Conservation (phyloP, 164 flowering plant species). For the Macadamia tetraphylla region DNA sequence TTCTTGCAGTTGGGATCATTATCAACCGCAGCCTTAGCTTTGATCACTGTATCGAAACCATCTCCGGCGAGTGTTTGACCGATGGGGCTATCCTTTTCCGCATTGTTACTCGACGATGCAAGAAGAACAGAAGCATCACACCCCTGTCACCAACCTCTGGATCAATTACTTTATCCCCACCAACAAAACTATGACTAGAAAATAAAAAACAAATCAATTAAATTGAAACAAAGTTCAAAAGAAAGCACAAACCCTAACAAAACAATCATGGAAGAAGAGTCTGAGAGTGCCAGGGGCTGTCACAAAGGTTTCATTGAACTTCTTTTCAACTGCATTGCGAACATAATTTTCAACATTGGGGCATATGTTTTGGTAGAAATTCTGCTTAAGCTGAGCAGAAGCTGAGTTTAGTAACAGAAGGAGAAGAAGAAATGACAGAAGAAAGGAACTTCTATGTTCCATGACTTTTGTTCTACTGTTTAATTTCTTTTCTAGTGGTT, state of each 20-base stretch:
- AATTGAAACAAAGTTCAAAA: not conserved
- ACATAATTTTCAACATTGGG: constrained; percentile 35
- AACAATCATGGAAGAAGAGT: constrained; percentile 43
- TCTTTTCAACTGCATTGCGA: constrained; percentile 21
- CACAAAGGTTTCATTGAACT: constrained; percentile 31
- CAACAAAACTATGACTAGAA: not conserved
- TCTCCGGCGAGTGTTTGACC: constrained; percentile 27
- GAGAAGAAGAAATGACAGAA: constrained; percentile 11
- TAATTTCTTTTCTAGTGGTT: not conserved
- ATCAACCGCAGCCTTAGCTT: constrained; percentile 30
- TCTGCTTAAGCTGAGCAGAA: constrained; percentile 27
- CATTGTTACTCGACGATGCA: constrained; percentile 14
- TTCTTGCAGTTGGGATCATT: too few species aligned
- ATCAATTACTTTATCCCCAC: not conserved
- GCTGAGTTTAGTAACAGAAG: constrained; percentile 7
- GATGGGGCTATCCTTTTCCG: constrained; percentile 43
- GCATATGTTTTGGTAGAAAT: constrained; percentile 28
- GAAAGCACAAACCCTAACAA: constrained; percentile 24
- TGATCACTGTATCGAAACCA: constrained; percentile 25
- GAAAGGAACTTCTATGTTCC: constrained; percentile 11
- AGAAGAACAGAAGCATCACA: constrained; percentile 48
- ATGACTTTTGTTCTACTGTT: constrained; percentile 1
- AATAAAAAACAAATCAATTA: too few species aligned
- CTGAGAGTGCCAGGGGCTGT: constrained; percentile 42
- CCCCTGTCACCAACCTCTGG: constrained; percentile 20